Evolutionary conservation across 192 early-diverging fungal species (phyloP), one percentile per base, ranked within the genome.

Genomic region (Coemansia sp.): DNA sequence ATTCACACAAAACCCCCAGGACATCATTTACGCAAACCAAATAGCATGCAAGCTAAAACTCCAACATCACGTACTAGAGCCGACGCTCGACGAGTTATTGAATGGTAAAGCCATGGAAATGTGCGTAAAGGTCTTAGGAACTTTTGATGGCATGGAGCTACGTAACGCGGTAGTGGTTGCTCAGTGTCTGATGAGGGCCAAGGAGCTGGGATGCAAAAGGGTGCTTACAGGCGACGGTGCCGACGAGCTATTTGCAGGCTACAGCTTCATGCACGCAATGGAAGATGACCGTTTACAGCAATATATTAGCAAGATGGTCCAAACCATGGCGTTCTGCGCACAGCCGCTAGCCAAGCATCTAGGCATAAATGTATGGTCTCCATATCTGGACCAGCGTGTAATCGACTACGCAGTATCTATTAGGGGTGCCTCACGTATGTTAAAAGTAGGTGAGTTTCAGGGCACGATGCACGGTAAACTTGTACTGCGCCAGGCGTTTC

Each of bases 91-190:
- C 7, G 72, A 74, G 33, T 58, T 84, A 30, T 61, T 75, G 12
- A 73, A 72, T 3, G 68, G 74, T 18, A 71, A 77, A 16, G 58
- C 74, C n/a, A 66, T 89, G 57, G 74, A 76, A 38, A 70, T 84
- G n/a, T 84, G 83, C 55, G 72, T 89, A 32, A 57, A 73, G 25
- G 77, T 81, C 4, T 80, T 89, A 16, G 63, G 83, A 25, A 87
- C 88, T 0, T 91, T 91, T 64, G 89, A 91, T 34, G 86, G 87
- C 0, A 91, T 91, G 89, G 89, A 89, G 59, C 79, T 91, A 49
- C 84, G 89, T 17, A 87, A 87, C 64, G 77, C 84, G 0, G 84
- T 88, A 17, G 86, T 85, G 0, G 81, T 89, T 48, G 86, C 89
- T 0, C 56, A 67, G 28, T 83, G 84, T 0, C 66, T 91, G 31